Conservation (phyloP, 441 rosid species). For the Gossypium lobatum region DNA sequence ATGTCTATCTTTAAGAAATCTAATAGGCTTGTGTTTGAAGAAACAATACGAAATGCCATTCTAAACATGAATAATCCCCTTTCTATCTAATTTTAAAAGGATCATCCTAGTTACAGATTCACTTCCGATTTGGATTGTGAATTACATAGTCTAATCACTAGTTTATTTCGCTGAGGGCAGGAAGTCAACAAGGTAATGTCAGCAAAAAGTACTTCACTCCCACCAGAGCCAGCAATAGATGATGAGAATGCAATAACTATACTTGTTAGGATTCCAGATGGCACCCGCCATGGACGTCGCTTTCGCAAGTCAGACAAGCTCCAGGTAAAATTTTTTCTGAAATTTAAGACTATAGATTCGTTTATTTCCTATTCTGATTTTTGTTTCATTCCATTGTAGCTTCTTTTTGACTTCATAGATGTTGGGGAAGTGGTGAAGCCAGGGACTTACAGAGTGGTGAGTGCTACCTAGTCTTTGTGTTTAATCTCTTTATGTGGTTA, state of each 20-base stretch:
- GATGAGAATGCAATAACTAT: slow-evolving; percentile 56
- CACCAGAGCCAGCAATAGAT: slow-evolving; percentile 56
- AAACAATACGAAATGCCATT: not conserved
- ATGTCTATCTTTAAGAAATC: not conserved
- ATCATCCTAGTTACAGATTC: not conserved
- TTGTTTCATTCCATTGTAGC: slow-evolving; percentile 31
- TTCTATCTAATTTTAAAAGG: not conserved
- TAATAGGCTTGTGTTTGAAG: not conserved
- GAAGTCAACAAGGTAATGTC: slow-evolving; percentile 30
- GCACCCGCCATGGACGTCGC: slow-evolving; percentile 66
- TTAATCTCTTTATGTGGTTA: not conserved
- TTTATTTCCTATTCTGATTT: slow-evolving; percentile 21
- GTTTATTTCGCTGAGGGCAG: slow-evolving; percentile 25
- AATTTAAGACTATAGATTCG: not conserved
- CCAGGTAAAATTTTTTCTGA: slow-evolving; percentile 35
- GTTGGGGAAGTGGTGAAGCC: slow-evolving; percentile 50
- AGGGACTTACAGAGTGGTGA: slow-evolving; percentile 73
- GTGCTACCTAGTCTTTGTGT: slow-evolving; percentile 17
- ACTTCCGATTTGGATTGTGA: slow-evolving; percentile 1
- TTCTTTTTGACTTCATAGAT: slow-evolving; percentile 71
- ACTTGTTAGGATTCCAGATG: slow-evolving; percentile 73
- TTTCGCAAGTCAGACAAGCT: slow-evolving; percentile 78
- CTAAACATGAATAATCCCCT: not conserved
- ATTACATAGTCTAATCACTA: slow-evolving; percentile 5
- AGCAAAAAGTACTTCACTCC: slow-evolving; percentile 38